phyloP scores from a whole-genome alignment of 345 rosid species.

The Excoecaria agallocha region DNA sequence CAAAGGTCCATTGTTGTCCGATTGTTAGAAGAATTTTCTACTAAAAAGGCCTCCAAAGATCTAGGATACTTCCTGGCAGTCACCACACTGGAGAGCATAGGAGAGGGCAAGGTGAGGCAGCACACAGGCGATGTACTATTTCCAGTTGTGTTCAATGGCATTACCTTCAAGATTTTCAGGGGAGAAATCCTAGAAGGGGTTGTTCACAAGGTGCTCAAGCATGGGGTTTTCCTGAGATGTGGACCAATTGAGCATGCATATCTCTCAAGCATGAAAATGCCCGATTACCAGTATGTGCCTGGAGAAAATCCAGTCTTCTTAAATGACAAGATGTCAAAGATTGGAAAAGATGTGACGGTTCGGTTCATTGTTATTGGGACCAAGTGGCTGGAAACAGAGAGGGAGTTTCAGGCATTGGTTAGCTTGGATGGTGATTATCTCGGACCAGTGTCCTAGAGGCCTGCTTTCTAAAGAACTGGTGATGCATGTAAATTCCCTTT shows the following conservation, averaged over 20 bases:
- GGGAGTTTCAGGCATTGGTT: conserved; percentile 80
- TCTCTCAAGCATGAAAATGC: conserved; percentile 62
- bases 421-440: conserved; percentile 79
- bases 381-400: conserved; percentile 74
- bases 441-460: conserved; percentile 46
- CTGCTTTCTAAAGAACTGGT: neutral
- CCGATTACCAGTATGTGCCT: conserved; percentile 52
- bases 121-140: conserved; percentile 70
- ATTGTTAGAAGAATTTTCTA: conserved; percentile 59
- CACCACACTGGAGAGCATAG: conserved; percentile 52
- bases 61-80: conserved; percentile 66
- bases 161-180: conserved; percentile 74
- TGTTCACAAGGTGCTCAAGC: conserved; percentile 73
- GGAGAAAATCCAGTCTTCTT: conserved; percentile 73
- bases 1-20: conserved; percentile 58
- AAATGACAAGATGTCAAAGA: conserved; percentile 57
- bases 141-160: conserved; percentile 62
- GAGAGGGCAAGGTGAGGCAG: conserved; percentile 76
- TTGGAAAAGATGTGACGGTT: conserved; percentile 48
- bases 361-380: conserved; percentile 69
- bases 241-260: conserved; percentile 61
- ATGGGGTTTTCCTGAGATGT: conserved; percentile 77
- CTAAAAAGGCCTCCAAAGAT: conserved; percentile 65
- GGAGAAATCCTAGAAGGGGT: conserved; percentile 76
- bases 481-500: neutral